phyloP scores from a whole-genome alignment of 228 moss, liverwort and hornwort species.

The Sphagnum magellanicum region DNA sequence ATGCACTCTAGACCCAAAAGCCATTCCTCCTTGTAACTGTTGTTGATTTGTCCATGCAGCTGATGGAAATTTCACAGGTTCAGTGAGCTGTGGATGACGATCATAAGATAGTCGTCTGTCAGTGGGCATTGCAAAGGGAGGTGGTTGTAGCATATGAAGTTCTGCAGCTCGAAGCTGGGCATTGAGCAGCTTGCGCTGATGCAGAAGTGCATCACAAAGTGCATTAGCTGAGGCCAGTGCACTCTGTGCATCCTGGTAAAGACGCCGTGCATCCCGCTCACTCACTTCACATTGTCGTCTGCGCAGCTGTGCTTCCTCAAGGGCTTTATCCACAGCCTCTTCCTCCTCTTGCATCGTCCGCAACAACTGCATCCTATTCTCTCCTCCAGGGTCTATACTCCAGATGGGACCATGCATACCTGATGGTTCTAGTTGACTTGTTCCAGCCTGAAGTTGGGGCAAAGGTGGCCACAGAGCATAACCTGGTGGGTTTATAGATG shows the following conservation, averaged over 20 bases:
- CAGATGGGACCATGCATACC: conserved; percentile 13
- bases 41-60: conserved; percentile 2
- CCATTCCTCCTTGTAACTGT: conserved; percentile 9
- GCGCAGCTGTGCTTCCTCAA: conserved; percentile 54
- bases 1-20: not conserved
- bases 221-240: conserved; percentile 47
- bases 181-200: conserved; percentile 40
- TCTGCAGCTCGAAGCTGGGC: conserved; percentile 51
- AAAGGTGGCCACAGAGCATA: conserved; percentile 13
- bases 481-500: conserved; percentile 4
- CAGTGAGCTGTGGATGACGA: conserved; percentile 17
- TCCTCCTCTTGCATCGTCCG: conserved; percentile 62
- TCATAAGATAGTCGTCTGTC: conserved; percentile 19
- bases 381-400: conserved; percentile 5
- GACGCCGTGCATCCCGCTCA: conserved; percentile 55
- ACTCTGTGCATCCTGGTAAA: conserved; percentile 56
- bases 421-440: conserved; percentile 16
- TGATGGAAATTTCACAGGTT: conserved; percentile 13
- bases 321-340: conserved; percentile 56
- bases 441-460: conserved; percentile 11
- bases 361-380: conserved; percentile 9
- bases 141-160: conserved; percentile 23
- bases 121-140: conserved; percentile 19
- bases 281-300: conserved; percentile 56
- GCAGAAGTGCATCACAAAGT: conserved; percentile 45